phyloP scores from a whole-genome alignment of 1,139 yeast species.

The Candida smagusa region DNA sequence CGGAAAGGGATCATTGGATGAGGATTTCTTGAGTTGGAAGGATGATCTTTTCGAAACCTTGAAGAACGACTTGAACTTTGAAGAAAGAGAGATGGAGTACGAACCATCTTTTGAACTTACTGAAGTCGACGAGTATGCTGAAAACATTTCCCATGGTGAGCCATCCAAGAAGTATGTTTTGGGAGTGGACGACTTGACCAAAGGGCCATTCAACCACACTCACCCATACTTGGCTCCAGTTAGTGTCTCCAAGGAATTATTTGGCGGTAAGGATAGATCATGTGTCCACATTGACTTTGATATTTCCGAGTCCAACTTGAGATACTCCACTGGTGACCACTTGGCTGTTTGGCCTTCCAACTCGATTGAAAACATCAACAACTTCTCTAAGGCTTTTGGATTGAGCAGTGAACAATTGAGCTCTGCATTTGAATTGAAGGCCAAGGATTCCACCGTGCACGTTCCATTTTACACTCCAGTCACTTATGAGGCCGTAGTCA shows the following conservation, averaged over 20 bases:
- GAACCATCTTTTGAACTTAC: conserved; percentile 66
- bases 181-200: conserved; percentile 31
- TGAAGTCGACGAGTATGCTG: conserved; percentile 24
- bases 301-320: conserved; percentile 66
- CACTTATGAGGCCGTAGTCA: conserved; percentile 80
- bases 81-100: conserved; percentile 73
- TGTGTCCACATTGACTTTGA: conserved; percentile 94
- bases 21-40: conserved; percentile 92
- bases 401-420: conserved; percentile 48
- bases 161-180: conserved; percentile 63
- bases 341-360: conserved; percentile 94
- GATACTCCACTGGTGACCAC: conserved; percentile 94
- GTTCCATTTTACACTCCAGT: conserved; percentile 88
- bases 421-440: conserved; percentile 59
- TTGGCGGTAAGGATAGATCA: conserved; percentile 60
- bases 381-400: conserved; percentile 63
- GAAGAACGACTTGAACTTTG: conserved; percentile 61
- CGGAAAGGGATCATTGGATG: conserved; percentile 92
- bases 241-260: conserved; percentile 61
- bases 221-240: conserved; percentile 85
- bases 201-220: conserved; percentile 79
- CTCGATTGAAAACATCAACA: conserved; percentile 66
- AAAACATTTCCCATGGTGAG: conserved; percentile 78
- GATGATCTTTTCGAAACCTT: conserved; percentile 67
- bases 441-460: conserved; percentile 69